phyloP scores from a whole-genome alignment of 176 grass and related monocot genomes.

The Carex scoparia region DNA sequence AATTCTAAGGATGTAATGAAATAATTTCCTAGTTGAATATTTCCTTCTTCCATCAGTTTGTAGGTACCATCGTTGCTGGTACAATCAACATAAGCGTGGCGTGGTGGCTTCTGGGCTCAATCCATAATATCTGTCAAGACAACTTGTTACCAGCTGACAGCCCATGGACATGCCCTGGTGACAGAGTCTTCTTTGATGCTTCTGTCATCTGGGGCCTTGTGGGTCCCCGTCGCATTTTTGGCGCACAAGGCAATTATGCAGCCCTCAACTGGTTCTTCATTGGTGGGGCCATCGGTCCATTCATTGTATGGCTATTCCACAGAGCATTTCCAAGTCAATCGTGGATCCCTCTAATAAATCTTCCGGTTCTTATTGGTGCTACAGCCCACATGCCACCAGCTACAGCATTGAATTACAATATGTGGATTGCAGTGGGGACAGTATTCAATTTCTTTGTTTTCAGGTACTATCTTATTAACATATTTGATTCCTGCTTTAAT shows the following conservation, averaged over 20 bases:
- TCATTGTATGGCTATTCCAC: constrained; percentile 56
- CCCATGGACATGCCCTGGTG: constrained; percentile 80
- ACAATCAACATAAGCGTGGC: constrained; percentile 68
- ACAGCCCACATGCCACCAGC: constrained; percentile 77
- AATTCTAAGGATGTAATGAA: background rate
- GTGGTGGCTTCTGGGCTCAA: constrained; percentile 74
- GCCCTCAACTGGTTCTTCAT: constrained; percentile 92
- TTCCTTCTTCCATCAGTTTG: constrained; percentile 31
- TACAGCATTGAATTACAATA: constrained; percentile 66
- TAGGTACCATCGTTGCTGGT: constrained; percentile 56
- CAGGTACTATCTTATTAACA: constrained; percentile 5
- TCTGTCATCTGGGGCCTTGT: constrained; percentile 94
- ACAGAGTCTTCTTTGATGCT: constrained; percentile 87
- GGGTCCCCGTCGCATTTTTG: constrained; percentile 83
- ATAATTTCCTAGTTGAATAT: background rate
- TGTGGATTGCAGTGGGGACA: constrained; percentile 56
- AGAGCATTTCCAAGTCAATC: constrained; percentile 47
- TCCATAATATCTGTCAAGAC: constrained; percentile 72
- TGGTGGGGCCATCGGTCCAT: constrained; percentile 41
- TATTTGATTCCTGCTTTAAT: background rate
- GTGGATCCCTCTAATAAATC: constrained; percentile 81
- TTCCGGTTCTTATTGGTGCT: constrained; percentile 75
- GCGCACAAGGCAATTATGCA: constrained; percentile 54
- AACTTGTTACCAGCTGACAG: constrained; percentile 49
- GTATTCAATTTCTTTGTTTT: constrained; percentile 91